Conservation (phyloP, 1,284 basidiomycete species). For the Ceratobasidium sp. region DNA sequence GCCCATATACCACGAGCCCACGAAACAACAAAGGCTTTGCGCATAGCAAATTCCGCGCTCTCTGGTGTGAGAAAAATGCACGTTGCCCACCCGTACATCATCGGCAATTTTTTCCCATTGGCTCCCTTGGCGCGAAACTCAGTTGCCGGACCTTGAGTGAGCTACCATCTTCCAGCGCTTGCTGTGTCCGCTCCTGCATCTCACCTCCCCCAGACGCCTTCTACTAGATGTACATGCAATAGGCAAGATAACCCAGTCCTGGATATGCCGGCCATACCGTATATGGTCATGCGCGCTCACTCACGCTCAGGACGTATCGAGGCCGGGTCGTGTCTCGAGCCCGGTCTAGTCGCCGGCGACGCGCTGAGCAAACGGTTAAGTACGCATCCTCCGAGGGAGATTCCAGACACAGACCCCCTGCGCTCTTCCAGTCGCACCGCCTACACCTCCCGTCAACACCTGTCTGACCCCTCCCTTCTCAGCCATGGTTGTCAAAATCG, state of each 20-base stretch:
- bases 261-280: slow-evolving; percentile 12
- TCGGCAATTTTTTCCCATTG: slow-evolving; percentile 25
- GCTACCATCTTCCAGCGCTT: slow-evolving; percentile 22
- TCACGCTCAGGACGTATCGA: slow-evolving; percentile 44
- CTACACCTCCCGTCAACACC: slow-evolving; percentile 3
- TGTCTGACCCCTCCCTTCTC: slow-evolving; percentile 3
- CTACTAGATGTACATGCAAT: slow-evolving; percentile 11
- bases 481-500: slow-evolving; percentile 45
- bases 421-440: slow-evolving; percentile 11
- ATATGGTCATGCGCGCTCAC: slow-evolving; percentile 17
- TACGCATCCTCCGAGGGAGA: slow-evolving; percentile 3
- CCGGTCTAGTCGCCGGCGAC: slow-evolving; percentile 35
- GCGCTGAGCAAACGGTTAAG: slow-evolving; percentile 20
- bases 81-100: slow-evolving; percentile 23
- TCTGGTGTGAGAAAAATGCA: slow-evolving; percentile 35
- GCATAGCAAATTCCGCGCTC: slow-evolving; percentile 11
- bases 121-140: slow-evolving; percentile 14
- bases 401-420: slow-evolving; percentile 11
- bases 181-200: slow-evolving; percentile 8
- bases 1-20: slow-evolving; percentile 1
- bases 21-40: slow-evolving; percentile 16
- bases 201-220: slow-evolving; percentile 26
- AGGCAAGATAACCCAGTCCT: slow-evolving; percentile 17
- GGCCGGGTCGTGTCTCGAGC: slow-evolving; percentile 22
- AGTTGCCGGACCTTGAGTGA: slow-evolving; percentile 41